A percentile compares a stretch with the other conserved stretches of the same genome.
Conservation (phyloP, 148 eudicot species). For the Vaccinium myrtillus region DNA sequence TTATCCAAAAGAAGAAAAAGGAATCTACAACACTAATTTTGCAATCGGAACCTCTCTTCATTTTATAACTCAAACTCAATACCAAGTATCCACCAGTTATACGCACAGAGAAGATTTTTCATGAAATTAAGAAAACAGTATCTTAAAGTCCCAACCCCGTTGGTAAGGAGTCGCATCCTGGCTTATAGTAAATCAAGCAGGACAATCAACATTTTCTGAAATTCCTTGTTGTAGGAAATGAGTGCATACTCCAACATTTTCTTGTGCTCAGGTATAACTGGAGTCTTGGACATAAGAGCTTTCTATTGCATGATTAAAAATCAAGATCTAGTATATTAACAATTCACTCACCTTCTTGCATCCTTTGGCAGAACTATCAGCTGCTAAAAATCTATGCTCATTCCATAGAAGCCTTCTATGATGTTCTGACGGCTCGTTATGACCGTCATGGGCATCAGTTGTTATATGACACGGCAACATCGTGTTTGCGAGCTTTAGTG, state of each 20-base stretch:
- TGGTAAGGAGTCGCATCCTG: background rate
- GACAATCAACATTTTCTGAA: background rate
- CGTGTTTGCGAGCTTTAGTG: conserved; percentile 36
- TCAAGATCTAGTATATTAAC: background rate
- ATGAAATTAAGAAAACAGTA: background rate
- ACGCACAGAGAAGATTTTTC: background rate
- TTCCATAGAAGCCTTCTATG: conserved; percentile 79
- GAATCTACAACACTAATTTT: background rate
- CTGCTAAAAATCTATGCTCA: conserved; percentile 55
- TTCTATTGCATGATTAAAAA: conserved; percentile 4
- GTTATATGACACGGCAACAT: conserved; percentile 65
- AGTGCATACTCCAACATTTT: background rate
- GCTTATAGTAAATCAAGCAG: background rate
- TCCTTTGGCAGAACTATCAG: conserved; percentile 17
- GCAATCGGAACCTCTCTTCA: background rate
- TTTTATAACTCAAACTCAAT: background rate
- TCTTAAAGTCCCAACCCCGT: background rate
- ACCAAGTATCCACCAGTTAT: background rate
- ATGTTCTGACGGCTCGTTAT: conserved; percentile 20
- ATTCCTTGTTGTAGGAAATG: background rate
- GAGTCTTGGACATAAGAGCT: background rate
- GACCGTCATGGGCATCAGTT: background rate
- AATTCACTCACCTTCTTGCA: conserved; percentile 43
- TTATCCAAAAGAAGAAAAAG: too few relatives aligned
- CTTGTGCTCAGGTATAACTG: background rate